These are phyloP conservation scores for Colletotrichum australisinense DNA, from an alignment of 2,329 filamentous ascomycete genomes.

Conservation along the genomic window DNA sequence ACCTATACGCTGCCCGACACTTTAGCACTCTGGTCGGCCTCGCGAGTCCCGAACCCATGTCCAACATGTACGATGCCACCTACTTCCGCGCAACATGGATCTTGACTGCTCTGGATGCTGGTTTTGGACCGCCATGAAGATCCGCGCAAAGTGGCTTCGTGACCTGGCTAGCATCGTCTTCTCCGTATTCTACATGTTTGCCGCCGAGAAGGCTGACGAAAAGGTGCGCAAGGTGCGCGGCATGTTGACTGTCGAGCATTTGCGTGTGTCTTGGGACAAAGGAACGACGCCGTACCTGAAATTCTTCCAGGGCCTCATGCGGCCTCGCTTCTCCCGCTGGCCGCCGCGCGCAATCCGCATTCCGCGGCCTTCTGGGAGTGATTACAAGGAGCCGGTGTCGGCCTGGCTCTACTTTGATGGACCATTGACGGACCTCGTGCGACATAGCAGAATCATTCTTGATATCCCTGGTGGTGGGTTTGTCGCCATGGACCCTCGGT, in stretches of 20 bases:
- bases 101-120: constrained; percentile 91
- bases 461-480: constrained; percentile 96
- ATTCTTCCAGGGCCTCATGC: constrained; percentile 76
- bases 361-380: constrained; percentile 80
- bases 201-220: constrained; percentile 94
- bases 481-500: constrained; percentile 95
- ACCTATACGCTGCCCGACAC: constrained; percentile 91
- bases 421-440: constrained; percentile 79
- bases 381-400: constrained; percentile 84
- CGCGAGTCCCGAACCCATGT: constrained; percentile 91
- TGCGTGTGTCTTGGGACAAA: constrained; percentile 96
- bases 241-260: constrained; percentile 88
- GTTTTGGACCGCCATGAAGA: constrained; percentile 98
- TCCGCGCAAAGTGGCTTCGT: constrained; percentile 80
- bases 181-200: constrained; percentile 89
- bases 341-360: constrained; percentile 87
- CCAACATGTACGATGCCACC: constrained; percentile 90
- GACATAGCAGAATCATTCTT: constrained; percentile 82
- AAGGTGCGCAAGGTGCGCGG: constrained; percentile 93
- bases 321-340: constrained; percentile 84
- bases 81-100: constrained; percentile 99
- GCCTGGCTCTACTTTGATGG: constrained; percentile 97
- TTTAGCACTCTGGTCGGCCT: constrained; percentile 93
- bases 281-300: constrained; percentile 86
- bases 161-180: constrained; percentile 88